Evolutionary conservation across 805 yeast species (phyloP).

Genomic region (Blastobotrys attinorum): DNA sequence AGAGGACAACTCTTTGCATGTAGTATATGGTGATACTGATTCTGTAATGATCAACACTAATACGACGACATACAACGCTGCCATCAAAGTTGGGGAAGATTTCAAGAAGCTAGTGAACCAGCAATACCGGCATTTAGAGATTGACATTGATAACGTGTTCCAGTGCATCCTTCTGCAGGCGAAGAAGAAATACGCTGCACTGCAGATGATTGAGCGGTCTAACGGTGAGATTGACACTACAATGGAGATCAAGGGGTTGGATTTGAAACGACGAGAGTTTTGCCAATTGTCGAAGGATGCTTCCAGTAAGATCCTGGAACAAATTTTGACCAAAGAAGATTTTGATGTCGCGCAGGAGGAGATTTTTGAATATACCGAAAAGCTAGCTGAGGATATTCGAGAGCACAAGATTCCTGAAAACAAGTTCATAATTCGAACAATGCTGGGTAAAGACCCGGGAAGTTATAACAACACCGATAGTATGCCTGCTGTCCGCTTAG

Average conservation of each 20-base stretch:
- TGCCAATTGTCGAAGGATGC: slow-evolving; percentile 88
- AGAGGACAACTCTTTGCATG: slow-evolving; percentile 71
- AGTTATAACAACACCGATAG: slow-evolving; percentile 74
- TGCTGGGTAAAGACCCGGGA: slow-evolving; percentile 79
- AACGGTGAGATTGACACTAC: slow-evolving; percentile 51
- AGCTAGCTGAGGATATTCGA: slow-evolving; percentile 48
- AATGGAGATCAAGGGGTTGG: slow-evolving; percentile 92
- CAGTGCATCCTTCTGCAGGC: slow-evolving; percentile 77
- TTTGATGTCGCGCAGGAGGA: slow-evolving; percentile 60
- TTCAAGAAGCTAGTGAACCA: slow-evolving; percentile 84
- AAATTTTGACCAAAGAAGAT: slow-evolving; percentile 63
- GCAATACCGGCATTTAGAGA: slow-evolving; percentile 77
- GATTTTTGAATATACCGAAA: slow-evolving; percentile 64
- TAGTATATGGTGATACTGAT: slow-evolving; percentile 97
- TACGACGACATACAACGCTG: slow-evolving; percentile 57
- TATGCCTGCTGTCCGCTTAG: slow-evolving; percentile 89
- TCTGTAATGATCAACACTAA: slow-evolving; percentile 98
- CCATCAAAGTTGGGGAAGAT: slow-evolving; percentile 72
- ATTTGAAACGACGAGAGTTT: slow-evolving; percentile 93
- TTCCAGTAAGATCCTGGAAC: slow-evolving; percentile 65
- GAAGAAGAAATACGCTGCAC: slow-evolving; percentile 97
- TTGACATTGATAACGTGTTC: slow-evolving; percentile 92
- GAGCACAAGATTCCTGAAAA: slow-evolving; percentile 54
- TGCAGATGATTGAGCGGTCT: slow-evolving; percentile 51
- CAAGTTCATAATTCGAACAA: slow-evolving; percentile 75